Conservation (phyloP, 768 basidiomycete species). For the Mycena galopus region DNA sequence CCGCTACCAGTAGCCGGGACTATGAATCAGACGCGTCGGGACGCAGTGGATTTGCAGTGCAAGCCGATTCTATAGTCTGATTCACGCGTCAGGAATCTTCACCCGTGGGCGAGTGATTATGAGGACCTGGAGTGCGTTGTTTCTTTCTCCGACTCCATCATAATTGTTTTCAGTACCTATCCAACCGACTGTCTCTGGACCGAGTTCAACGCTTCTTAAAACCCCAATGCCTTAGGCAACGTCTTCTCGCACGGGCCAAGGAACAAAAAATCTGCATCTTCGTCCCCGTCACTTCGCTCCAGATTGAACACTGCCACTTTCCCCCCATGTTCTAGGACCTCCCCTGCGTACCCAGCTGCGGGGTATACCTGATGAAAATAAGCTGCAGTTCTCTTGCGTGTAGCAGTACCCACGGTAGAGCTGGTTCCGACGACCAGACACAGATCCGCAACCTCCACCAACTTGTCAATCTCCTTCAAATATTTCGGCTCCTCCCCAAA, state of each 20-base stretch:
- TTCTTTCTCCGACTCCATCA: not conserved
- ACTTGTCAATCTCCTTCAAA: constrained; percentile 53
- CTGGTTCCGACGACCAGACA: constrained; percentile 70
- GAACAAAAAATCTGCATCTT: constrained; percentile 61
- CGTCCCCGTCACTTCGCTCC: constrained; percentile 49
- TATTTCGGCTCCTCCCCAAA: constrained; percentile 62
- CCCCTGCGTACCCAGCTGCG: constrained; percentile 52
- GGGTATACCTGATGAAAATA: constrained; percentile 54
- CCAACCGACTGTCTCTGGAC: too few species aligned
- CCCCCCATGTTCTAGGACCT: constrained; percentile 51
- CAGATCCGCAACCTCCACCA: constrained; percentile 62
- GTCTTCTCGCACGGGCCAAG: constrained; percentile 61
- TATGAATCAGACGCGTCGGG: too few species aligned
- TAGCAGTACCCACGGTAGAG: constrained; percentile 53
- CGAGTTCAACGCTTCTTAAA: too few species aligned
- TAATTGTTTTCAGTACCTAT: too few species aligned
- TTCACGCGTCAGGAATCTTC: too few species aligned
- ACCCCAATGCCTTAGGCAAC: constrained; percentile 54
- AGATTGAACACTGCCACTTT: constrained; percentile 57
- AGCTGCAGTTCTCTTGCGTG: not conserved
- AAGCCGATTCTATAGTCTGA: too few species aligned
- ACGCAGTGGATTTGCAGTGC: too few species aligned
- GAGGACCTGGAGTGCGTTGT: too few species aligned
- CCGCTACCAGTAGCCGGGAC: too few species aligned
- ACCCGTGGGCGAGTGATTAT: too few species aligned